Evolutionary conservation across 2,329 filamentous ascomycete species (phyloP), one percentile per base, ranked within the genome.

Genomic region (Fusarium nanum): DNA sequence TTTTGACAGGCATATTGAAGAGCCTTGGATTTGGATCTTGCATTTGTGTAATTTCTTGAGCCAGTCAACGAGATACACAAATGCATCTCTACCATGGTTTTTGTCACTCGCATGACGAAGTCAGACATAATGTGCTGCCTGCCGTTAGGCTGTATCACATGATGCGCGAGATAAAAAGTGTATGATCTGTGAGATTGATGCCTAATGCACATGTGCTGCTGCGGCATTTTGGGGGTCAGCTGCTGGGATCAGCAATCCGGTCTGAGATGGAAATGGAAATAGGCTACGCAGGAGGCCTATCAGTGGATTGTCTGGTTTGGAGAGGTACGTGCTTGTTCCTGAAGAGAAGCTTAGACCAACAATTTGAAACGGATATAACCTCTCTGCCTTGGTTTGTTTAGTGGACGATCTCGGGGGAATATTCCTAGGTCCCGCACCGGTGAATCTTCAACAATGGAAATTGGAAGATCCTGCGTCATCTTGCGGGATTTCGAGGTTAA

Each of bases 71-170:
- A 37, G 34, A 37, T 37, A 37, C 34, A 46, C 23, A 28, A n/a
- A 30, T 34, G 23, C 10, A 25, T 37, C 55, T 23, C 18, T 44
- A 46, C 66, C 34, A 47, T 45, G 65, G 30, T 53, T 41, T 20
- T 28, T 45, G 48, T 50, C 14, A 14, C 42, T 56, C 67, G 57
- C 57, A 64, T 70, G 54, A 70, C 44, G 20, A 10, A 23, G 27
- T 34, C 28, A 25, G 40, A 37, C 18, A n/a, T 13, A 10, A 45
- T 58, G 16, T 48, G 55, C 53, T 71, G 54, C 48, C 62, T 62
- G 56, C 68, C 11, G 48, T 44, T 55, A 32, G 16, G 22, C 7
- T 13, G 27, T 46, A 50, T 71, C 68, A 71, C 68, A 71, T 71
- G 68, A 66, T 49, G 52, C 27, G 28, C 20, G 28, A 57, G n/a